These are phyloP conservation scores for Saccharomycopsis phalli DNA, from an alignment of 1,139 yeast genomes.

Conservation along the genomic window DNA sequence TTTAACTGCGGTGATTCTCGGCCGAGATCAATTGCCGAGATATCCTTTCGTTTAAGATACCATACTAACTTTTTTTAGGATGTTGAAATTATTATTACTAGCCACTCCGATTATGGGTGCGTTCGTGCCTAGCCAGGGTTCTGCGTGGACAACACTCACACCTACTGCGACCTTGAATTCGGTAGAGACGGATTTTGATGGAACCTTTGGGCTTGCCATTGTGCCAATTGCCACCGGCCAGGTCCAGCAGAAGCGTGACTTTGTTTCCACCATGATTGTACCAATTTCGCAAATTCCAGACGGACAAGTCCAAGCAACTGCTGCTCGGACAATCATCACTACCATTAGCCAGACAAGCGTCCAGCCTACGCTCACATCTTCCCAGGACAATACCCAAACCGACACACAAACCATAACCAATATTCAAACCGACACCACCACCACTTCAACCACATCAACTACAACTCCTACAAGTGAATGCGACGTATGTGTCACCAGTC, in stretches of 20 bases:
- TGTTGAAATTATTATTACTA: slow-evolving; percentile 1
- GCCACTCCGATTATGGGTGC: slow-evolving; percentile 41
- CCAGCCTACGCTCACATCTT: slow-evolving; percentile 27
- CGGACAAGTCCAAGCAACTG: slow-evolving; percentile 44
- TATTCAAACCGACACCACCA: slow-evolving; percentile 43
- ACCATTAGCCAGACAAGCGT: slow-evolving; percentile 25
- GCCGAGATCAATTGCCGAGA: too few relatives aligned
- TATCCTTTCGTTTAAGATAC: too few relatives aligned
- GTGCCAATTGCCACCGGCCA: slow-evolving; percentile 37
- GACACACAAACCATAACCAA: slow-evolving; percentile 27
- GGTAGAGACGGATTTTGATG: slow-evolving; percentile 51
- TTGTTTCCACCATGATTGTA: slow-evolving; percentile 10
- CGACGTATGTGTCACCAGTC: slow-evolving; percentile 13
- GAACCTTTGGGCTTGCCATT: slow-evolving; percentile 63
- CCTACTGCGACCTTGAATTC: slow-evolving; percentile 50
- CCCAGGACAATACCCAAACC: slow-evolving; percentile 38
- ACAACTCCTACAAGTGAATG: slow-evolving; percentile 25
- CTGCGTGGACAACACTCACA: slow-evolving; percentile 67
- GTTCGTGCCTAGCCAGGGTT: slow-evolving; percentile 44
- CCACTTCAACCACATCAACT: slow-evolving; percentile 29
- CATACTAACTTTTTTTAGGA: too few relatives aligned
- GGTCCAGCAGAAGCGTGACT: slow-evolving; percentile 29
- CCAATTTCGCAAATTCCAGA: slow-evolving; percentile 32
- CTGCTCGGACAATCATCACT: slow-evolving; percentile 25
- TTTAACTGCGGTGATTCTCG: too few relatives aligned